Conservation (phyloP, 2,329 filamentous ascomycete species). For the Nemania diffusa region DNA sequence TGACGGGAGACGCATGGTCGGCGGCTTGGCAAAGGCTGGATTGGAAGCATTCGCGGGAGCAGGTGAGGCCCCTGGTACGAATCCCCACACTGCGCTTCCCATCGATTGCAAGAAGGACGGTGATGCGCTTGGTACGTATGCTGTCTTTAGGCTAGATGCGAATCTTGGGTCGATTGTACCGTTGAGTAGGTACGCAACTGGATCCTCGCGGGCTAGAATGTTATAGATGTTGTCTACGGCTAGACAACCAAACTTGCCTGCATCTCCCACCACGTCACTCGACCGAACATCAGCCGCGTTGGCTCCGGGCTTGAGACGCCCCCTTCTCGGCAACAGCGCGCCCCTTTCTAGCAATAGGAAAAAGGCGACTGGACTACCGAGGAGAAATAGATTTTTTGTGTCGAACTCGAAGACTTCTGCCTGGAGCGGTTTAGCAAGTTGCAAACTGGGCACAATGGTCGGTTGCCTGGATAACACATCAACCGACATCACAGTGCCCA, state of each 20-base stretch:
- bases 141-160: slow-evolving; percentile 77
- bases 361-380: slow-evolving; percentile 90
- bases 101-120: slow-evolving; percentile 73
- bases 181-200: slow-evolving; percentile 93
- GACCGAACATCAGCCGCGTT: slow-evolving; percentile 69
- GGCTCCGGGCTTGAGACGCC: slow-evolving; percentile 78
- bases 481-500: slow-evolving; percentile 93
- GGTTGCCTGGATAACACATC: slow-evolving; percentile 93
- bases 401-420: slow-evolving; percentile 86
- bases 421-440: slow-evolving; percentile 55
- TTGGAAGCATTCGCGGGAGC: slow-evolving; percentile 48
- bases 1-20: slow-evolving; percentile 63
- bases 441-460: slow-evolving; percentile 68
- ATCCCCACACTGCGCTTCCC: slow-evolving; percentile 68
- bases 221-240: slow-evolving; percentile 98
- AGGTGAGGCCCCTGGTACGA: slow-evolving; percentile 63
- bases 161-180: slow-evolving; percentile 87
- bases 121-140: slow-evolving; percentile 79
- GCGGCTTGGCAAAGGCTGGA: slow-evolving; percentile 49
- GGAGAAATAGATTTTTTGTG: slow-evolving; percentile 87
- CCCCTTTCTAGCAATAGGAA: slow-evolving; percentile 87
- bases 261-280: slow-evolving; percentile 75
- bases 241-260: slow-evolving; percentile 85
- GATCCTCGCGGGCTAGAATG: slow-evolving; percentile 75
- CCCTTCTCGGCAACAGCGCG: slow-evolving; percentile 77